Evolutionary conservation across 345 rosid species (phyloP), one percentile per base, ranked within the genome.

Genomic region (Arabidopsis arenosa): DNA sequence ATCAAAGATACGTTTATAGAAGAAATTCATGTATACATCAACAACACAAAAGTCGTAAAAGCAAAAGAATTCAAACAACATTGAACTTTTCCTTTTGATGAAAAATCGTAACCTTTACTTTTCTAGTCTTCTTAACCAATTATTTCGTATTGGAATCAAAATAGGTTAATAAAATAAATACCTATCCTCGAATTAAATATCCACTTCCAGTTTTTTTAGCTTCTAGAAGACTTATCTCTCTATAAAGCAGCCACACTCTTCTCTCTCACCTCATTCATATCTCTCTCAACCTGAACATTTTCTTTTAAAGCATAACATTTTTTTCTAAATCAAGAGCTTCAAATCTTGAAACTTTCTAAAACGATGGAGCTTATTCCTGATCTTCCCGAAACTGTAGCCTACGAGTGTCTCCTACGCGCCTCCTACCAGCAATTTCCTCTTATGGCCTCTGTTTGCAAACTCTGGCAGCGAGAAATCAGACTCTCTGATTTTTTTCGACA

Each of bases 301-400:
- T 11, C 5, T 3, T 23, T 23, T 15, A 4, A 11, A 35, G 6
- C 7, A 4, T 30, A 36, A 39, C 33, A 9, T 30, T 43, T 57
- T 18, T 44, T 18, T 64, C 54, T 28, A 28, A 39, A 61, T 60
- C 47, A 23, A 36, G 9, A 59, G 17, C 61, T 28, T 36, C 37
- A 45, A 43, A 8, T 28, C 35, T 63, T 40, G 43, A 39, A 40
- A 4, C 5, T 56, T 48, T 66, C 41, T 5, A 48, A 9, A 4
- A 58, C 40, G 13, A 86, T 90, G 93, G 93, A 86, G 54, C 55
- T 89, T 61, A 85, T 89, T 41, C 93, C 92, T 0, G 84, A 84
- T 45, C 85, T 91, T 17, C 93, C 93, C 1, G 66, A 86, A 8
- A 82, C 87, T 13, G 9, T 87, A 2, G 89, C 87, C 30, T 87